phyloP scores from a whole-genome alignment of 768 basidiomycete species.

The Pisolithus marmoratus region DNA sequence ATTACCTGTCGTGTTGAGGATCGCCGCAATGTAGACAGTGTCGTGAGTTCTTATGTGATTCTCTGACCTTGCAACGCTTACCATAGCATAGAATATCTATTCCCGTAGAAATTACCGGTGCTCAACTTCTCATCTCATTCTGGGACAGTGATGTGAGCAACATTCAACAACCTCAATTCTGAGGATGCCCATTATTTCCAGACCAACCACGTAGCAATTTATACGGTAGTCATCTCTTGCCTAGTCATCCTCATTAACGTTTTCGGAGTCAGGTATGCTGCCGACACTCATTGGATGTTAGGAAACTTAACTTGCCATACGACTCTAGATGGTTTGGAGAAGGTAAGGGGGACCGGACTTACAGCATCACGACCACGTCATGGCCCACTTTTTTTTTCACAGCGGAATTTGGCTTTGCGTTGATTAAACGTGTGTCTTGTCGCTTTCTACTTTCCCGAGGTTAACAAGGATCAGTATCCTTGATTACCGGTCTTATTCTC shows the following conservation, averaged over 20 bases:
- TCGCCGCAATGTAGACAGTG: neutral
- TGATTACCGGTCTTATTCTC: slow-evolving; percentile 57
- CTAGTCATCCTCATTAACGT: slow-evolving; percentile 59
- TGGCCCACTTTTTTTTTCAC: slow-evolving; percentile 1
- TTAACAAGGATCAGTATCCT: slow-evolving; percentile 34
- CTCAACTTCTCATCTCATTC: slow-evolving; percentile 62
- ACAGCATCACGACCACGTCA: neutral
- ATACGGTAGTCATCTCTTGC: slow-evolving; percentile 54
- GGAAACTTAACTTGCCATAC: slow-evolving; percentile 1
- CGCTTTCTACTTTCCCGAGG: neutral
- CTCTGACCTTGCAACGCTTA: neutral
- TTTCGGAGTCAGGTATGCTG: slow-evolving; percentile 56
- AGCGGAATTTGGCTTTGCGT: slow-evolving; percentile 64
- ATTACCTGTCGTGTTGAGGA: neutral
- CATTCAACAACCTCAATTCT: neutral
- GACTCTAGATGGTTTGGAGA: slow-evolving; percentile 56
- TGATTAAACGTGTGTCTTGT: slow-evolving; percentile 50
- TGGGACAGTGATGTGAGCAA: slow-evolving; percentile 58
- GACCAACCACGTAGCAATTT: slow-evolving; percentile 46
- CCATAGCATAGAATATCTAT: slow-evolving; percentile 42
- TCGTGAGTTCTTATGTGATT: slow-evolving; percentile 1
- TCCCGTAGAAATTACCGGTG: slow-evolving; percentile 73
- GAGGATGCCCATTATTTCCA: slow-evolving; percentile 13
- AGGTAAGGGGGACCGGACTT: slow-evolving; percentile 28
- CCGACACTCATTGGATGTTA: neutral